These are phyloP conservation scores for Cudoniella acicularis DNA, from an alignment of 495 filamentous ascomycete genomes.

Conservation along the genomic window DNA sequence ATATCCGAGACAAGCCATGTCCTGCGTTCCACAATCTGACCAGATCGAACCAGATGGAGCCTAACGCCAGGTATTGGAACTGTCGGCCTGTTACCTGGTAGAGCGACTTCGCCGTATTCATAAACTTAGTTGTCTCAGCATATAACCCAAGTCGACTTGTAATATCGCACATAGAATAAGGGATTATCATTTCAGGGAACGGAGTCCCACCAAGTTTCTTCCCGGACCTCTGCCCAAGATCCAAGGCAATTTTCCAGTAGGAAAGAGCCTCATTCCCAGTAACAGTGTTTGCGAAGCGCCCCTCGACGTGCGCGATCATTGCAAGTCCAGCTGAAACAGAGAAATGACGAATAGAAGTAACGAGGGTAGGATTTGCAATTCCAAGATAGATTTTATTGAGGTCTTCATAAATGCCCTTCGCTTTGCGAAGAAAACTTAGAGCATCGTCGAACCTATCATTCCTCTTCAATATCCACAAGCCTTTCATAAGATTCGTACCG, in stretches of 20 bases:
- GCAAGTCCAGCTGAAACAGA: not conserved
- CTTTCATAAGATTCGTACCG: not conserved
- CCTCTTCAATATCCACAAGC: not conserved
- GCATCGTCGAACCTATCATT: not conserved
- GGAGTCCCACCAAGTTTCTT: not conserved
- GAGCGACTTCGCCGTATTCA: not conserved
- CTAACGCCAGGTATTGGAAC: not conserved
- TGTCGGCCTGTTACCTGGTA: not conserved
- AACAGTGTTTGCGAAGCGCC: not conserved
- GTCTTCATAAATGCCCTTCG: not conserved
- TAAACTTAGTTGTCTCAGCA: not conserved
- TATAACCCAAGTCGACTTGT: not conserved
- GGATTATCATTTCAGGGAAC: not conserved
- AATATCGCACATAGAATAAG: not conserved
- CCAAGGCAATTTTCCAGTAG: not conserved
- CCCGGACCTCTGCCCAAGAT: not conserved
- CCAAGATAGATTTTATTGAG: not conserved
- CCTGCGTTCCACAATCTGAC: not conserved
- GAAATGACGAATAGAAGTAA: not conserved
- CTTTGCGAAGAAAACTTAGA: not conserved
- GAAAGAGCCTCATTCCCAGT: not conserved
- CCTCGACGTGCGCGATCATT: not conserved
- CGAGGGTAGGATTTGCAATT: not conserved
- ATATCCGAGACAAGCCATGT: not conserved
- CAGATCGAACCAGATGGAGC: not conserved